Evolutionary conservation across 2,329 filamentous ascomycete genomes (phyloP).

Genomic region (Cercospora sojina): DNA sequence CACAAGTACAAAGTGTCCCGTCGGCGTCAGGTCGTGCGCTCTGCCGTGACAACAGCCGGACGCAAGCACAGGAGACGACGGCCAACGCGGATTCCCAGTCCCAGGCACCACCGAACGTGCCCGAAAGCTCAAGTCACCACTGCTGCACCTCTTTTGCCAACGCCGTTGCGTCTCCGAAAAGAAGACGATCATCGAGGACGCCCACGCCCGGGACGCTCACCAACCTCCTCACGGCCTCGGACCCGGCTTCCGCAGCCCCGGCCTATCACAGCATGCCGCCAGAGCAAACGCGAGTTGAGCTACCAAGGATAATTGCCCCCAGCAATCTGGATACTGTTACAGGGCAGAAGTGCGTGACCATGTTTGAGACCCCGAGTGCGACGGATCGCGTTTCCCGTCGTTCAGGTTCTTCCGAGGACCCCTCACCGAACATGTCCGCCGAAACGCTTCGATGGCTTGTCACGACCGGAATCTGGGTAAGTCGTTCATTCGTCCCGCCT

Average conservation of each 20-base stretch:
- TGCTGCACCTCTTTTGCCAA: not conserved
- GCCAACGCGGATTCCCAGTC: not conserved
- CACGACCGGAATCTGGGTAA: not conserved
- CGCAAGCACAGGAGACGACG: not conserved
- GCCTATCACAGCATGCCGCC: conserved; percentile 5
- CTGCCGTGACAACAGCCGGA: not conserved
- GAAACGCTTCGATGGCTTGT: conserved; percentile 16
- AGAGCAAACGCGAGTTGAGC: not conserved
- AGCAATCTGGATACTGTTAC: conserved; percentile 9
- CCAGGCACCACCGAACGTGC: not conserved
- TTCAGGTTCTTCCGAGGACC: not conserved
- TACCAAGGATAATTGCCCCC: not conserved
- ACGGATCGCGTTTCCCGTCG: not conserved
- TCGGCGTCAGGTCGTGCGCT: not conserved
- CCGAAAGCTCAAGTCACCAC: not conserved
- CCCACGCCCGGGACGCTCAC: conserved; percentile 43
- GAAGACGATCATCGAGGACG: not conserved
- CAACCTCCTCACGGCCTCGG: conserved; percentile 57
- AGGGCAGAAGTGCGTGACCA: conserved; percentile 9
- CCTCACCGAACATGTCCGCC: conserved; percentile 8
- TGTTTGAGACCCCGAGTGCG: not conserved
- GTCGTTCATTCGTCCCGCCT: not conserved
- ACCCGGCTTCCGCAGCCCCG: not conserved
- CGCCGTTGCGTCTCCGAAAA: not conserved
- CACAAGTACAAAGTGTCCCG: not conserved